Evolutionary conservation across 176 grass and related monocot genomes (phyloP).

Genomic region (Rhynchospora tenuis): DNA sequence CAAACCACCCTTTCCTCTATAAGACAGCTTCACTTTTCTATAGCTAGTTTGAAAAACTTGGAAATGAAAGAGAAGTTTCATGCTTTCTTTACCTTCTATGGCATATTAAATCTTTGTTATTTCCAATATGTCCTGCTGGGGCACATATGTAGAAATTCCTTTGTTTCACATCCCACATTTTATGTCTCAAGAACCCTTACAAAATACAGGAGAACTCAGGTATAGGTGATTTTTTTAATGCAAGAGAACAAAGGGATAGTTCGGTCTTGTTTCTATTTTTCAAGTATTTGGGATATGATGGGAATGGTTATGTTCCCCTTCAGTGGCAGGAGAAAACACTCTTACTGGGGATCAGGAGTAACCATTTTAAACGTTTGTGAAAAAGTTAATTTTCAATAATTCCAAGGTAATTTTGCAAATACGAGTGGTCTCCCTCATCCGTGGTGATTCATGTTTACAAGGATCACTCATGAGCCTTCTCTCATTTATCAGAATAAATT

Average conservation of each 20-base stretch:
- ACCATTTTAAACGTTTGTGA: background rate
- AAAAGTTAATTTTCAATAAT: background rate
- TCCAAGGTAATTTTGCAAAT: slow-evolving; percentile 3
- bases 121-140: background rate
- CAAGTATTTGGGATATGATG: background rate
- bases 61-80: background rate
- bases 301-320: background rate
- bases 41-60: background rate
- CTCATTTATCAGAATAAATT: background rate
- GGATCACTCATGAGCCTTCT: background rate
- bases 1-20: background rate
- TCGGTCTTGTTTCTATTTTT: background rate
- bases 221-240: background rate
- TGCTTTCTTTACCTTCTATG: background rate
- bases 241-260: background rate
- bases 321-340: background rate
- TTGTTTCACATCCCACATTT: background rate
- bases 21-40: too few relatives aligned
- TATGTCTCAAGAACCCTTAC: background rate
- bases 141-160: background rate
- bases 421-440: background rate
- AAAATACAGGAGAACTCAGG: background rate
- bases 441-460: background rate
- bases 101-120: background rate
- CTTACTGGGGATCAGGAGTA: background rate